These are phyloP conservation scores for Alternaria incomplexa DNA, from an alignment of 2,329 filamentous ascomycete species.

Conservation along the genomic window DNA sequence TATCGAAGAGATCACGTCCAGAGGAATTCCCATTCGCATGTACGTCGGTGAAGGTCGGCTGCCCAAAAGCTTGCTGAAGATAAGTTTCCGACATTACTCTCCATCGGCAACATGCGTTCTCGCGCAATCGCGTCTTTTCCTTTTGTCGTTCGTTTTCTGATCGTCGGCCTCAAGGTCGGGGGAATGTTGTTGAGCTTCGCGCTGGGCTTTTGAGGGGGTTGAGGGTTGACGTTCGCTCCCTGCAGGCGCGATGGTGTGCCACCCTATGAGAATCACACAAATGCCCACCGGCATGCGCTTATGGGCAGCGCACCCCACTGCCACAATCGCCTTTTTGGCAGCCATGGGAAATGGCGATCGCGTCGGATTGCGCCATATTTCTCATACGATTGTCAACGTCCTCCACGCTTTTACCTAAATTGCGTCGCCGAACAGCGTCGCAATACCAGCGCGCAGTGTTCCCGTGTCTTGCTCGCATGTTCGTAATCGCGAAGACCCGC, in stretches of 20 bases:
- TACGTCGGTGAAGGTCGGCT: slow-evolving; percentile 45
- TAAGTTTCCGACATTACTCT: slow-evolving; percentile 46
- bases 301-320: slow-evolving; percentile 26
- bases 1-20: slow-evolving; percentile 46
- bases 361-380: slow-evolving; percentile 32
- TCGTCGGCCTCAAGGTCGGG: slow-evolving; percentile 2
- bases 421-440: background rate
- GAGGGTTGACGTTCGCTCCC: slow-evolving; percentile 26
- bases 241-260: slow-evolving; percentile 31
- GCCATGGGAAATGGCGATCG: slow-evolving; percentile 20
- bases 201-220: slow-evolving; percentile 18
- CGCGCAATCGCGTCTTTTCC: slow-evolving; percentile 12
- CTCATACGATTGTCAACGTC: slow-evolving; percentile 9
- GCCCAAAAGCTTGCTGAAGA: slow-evolving; percentile 42
- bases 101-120: slow-evolving; percentile 39
- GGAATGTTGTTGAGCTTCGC: slow-evolving; percentile 22
- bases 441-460: background rate
- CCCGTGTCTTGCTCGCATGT: slow-evolving; percentile 3
- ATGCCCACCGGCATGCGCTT: slow-evolving; percentile 27
- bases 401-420: slow-evolving; percentile 35
- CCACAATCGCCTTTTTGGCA: slow-evolving; percentile 17
- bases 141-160: slow-evolving; percentile 1
- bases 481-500: background rate
- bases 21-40: slow-evolving; percentile 49
- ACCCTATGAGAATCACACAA: slow-evolving; percentile 37